Percentiles rank a stretch among this genome's conserved stretches.
Conservation (phyloP, 1,284 basidiomycete genomes). For the Apiotrichum sp. region DNA sequence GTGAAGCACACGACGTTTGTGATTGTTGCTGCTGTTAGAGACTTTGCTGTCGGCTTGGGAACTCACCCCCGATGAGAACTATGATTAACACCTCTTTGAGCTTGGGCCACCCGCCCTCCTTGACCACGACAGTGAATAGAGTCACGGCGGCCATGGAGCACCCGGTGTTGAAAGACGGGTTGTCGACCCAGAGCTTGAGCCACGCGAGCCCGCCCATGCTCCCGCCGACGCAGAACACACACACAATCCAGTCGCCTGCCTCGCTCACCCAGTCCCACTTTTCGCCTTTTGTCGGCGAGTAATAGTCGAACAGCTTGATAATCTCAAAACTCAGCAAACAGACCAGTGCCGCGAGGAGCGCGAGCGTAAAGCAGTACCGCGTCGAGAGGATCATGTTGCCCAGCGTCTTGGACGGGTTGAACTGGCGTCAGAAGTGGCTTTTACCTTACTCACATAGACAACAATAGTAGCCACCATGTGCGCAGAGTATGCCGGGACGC, state of each 20-base stretch:
- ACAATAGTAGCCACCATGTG: constrained; percentile 87
- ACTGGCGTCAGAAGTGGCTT: constrained; percentile 51
- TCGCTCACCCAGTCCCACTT: constrained; percentile 41
- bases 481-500: constrained; percentile 61
- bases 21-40: constrained; percentile 50
- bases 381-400: constrained; percentile 72
- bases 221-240: constrained; percentile 72
- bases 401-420: constrained; percentile 61
- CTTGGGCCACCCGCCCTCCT: constrained; percentile 75
- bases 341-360: constrained; percentile 75
- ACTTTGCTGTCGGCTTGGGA: too few species aligned
- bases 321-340: constrained; percentile 72
- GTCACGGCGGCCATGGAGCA: constrained; percentile 87
- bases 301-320: constrained; percentile 66
- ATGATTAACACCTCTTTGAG: constrained; percentile 70
- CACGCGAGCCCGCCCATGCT: constrained; percentile 74
- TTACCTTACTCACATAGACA: constrained; percentile 47
- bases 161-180: constrained; percentile 86
- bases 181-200: constrained; percentile 72
- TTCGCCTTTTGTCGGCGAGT: constrained; percentile 36
- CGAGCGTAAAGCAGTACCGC: constrained; percentile 45
- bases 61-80: constrained; percentile 60
- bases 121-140: constrained; percentile 78
- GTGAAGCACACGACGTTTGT: constrained; percentile 77
- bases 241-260: constrained; percentile 50